Base-by-base conservation (phyloP, 2,329 filamentous ascomycete genomes). In the Ophiostoma quercus region DNA sequence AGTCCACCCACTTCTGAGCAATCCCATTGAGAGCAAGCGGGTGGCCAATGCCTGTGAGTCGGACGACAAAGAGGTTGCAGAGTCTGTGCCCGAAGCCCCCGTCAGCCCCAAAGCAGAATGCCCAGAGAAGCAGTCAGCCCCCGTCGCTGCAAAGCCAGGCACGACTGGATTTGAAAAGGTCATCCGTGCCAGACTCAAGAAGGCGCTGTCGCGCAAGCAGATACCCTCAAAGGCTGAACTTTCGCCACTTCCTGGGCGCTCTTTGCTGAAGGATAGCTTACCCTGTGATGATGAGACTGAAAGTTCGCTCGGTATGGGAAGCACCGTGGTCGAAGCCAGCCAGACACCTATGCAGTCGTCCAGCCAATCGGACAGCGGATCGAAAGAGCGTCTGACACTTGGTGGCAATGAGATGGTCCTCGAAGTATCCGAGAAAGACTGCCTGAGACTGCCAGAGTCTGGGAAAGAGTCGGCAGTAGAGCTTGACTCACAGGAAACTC, bases 101-200 rank as follows among this genome's bases (percentile, higher is more conserved):
- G 37, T 6, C 34, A 19, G 37, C 2, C n/a, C 19, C 6, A 7
- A 39, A 5, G 19, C 32, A 37, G 62, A 22, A 19, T 19, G 9
- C 5, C 32, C 19, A 41, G 29, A 25, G 5, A 32, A 32, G 19
- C 14, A 8, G 8, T 12, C 6, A 14, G 12, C 22, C 34, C 34
- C 43, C 32, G 32, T 39, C 12, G 39, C 43, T 14, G 14, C 14
- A 32, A 41, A 29, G 37, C 29, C 22, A 9, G 66, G 60, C 32
- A 39, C 68, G 1, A 47, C 6, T 37, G 54, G 72, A 11, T 54
- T 73, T 6, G 70, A 72, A 32, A 70, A 70, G 34, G 72, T 68
- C 1, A 67, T 73, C 3, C 69, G 60, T 8, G 57, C 70, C 25
- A 67, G 70, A 9, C 57, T 73, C 41, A 71, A 69, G 37, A 72